These are phyloP conservation scores for Boletus rubroflammeus DNA, from an alignment of 768 basidiomycete species.

Conservation along the genomic window DNA sequence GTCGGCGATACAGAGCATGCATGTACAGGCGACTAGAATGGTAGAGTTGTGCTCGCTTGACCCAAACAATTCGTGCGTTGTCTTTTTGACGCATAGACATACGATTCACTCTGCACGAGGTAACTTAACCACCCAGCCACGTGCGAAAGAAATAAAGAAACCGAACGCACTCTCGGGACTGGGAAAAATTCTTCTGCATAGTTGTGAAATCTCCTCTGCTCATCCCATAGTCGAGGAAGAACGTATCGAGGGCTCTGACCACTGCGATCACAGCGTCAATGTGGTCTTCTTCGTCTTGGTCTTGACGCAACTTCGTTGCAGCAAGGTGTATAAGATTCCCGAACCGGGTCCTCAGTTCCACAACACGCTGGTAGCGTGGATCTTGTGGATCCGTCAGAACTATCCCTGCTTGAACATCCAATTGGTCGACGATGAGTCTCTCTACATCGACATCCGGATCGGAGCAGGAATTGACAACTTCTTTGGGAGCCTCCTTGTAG, in stretches of 20 bases:
- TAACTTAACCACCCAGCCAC: neutral
- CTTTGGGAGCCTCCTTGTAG: constrained; percentile 53
- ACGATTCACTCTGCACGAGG: constrained; percentile 50
- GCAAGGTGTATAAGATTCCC: constrained; percentile 68
- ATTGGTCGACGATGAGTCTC: constrained; percentile 62
- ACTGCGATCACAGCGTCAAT: constrained; percentile 80
- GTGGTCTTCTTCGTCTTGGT: constrained; percentile 70
- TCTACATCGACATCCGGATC: constrained; percentile 61
- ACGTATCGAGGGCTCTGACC: constrained; percentile 71
- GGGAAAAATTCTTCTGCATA: constrained; percentile 47
- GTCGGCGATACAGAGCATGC: constrained; percentile 69
- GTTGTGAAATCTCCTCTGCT: constrained; percentile 54
- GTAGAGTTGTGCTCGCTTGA: constrained; percentile 78
- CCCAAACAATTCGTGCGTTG: constrained; percentile 68
- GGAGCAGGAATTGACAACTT: constrained; percentile 53
- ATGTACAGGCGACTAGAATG: constrained; percentile 74
- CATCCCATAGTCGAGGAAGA: constrained; percentile 68
- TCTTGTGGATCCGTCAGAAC: constrained; percentile 70
- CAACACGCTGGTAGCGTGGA: constrained; percentile 65
- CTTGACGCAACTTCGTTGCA: constrained; percentile 57
- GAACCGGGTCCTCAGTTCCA: constrained; percentile 55
- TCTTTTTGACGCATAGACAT: constrained; percentile 69
- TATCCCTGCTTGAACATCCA: constrained; percentile 73
- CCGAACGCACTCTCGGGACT: constrained; percentile 28
- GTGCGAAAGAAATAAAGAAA: neutral